These are phyloP conservation scores for Rhodotorula sp. DNA, from an alignment of 1,284 basidiomycete genomes.

Conservation along the genomic window DNA sequence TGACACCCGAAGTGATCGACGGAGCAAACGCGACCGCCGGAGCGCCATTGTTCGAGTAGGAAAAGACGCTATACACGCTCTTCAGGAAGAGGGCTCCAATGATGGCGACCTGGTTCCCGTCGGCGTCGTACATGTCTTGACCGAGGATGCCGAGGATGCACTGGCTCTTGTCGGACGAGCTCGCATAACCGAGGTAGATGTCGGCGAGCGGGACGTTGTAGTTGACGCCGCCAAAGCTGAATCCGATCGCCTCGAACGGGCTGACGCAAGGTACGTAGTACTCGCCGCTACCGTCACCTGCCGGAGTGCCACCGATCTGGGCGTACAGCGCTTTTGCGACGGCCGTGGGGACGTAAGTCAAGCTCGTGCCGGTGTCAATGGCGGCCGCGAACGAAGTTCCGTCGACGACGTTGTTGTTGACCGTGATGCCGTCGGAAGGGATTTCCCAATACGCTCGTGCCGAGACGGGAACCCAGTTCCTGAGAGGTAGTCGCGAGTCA, in stretches of 20 bases:
- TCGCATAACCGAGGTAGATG: constrained; percentile 37
- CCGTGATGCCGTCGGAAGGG: constrained; percentile 37
- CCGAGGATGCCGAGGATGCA: constrained; percentile 43
- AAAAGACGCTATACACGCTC: constrained; percentile 36
- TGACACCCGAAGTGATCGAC: constrained; percentile 25
- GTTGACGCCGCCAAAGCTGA: constrained; percentile 36
- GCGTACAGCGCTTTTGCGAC: constrained; percentile 41
- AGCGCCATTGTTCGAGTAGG: constrained; percentile 36
- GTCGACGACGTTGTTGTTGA: constrained; percentile 36
- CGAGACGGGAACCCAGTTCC: constrained; percentile 30
- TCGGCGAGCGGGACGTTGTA: constrained; percentile 39
- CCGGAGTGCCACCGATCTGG: constrained; percentile 33
- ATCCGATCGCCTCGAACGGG: constrained; percentile 25
- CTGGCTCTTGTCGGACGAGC: constrained; percentile 22
- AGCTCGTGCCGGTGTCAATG: constrained; percentile 44
- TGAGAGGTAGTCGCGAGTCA: neutral
- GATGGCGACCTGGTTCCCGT: constrained; percentile 41
- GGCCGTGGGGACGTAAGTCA: constrained; percentile 41
- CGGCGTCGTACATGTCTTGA: constrained; percentile 39
- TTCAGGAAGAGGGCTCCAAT: constrained; percentile 42
- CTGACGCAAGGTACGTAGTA: constrained; percentile 43
- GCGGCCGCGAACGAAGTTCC: constrained; percentile 38
- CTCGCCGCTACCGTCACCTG: constrained; percentile 28
- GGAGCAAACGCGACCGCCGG: constrained; percentile 39
- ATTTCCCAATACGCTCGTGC: constrained; percentile 37